Conservation (phyloP, 345 rosid species). For the Lenwebbia sp. region DNA sequence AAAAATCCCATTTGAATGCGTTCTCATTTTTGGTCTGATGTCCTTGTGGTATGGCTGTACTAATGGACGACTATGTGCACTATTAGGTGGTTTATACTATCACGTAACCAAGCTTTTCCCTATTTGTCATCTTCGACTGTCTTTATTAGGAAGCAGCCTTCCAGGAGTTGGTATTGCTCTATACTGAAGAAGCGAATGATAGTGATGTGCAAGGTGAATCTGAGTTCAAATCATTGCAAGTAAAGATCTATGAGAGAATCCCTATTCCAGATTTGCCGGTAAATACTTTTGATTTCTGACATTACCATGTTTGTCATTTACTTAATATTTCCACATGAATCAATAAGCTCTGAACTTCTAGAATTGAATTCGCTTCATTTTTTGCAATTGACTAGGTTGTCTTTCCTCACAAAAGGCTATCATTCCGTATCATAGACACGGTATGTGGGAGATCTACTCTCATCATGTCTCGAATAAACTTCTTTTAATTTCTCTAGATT, state of each 20-base stretch:
- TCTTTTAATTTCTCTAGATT: background rate
- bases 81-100: background rate
- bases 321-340: background rate
- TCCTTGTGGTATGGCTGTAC: background rate
- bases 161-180: slow-evolving; percentile 77
- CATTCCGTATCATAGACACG: slow-evolving; percentile 92
- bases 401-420: slow-evolving; percentile 92
- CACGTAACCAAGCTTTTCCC: background rate
- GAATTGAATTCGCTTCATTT: background rate
- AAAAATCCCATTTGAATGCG: background rate
- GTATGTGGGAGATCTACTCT: slow-evolving; percentile 27
- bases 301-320: slow-evolving; percentile 6
- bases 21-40: background rate
- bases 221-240: slow-evolving; percentile 50
- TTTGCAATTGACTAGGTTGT: slow-evolving; percentile 46
- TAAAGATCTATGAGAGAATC: slow-evolving; percentile 78
- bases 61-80: background rate
- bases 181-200: slow-evolving; percentile 38
- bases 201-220: slow-evolving; percentile 24
- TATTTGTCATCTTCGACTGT: slow-evolving; percentile 4
- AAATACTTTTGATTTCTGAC: slow-evolving; percentile 27
- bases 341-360: background rate
- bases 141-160: slow-evolving; percentile 85
- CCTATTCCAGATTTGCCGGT: slow-evolving; percentile 97
- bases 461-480: background rate